phyloP scores from a whole-genome alignment of 495 filamentous ascomycete genomes.

The Umbilicaria muhlenbergii region DNA sequence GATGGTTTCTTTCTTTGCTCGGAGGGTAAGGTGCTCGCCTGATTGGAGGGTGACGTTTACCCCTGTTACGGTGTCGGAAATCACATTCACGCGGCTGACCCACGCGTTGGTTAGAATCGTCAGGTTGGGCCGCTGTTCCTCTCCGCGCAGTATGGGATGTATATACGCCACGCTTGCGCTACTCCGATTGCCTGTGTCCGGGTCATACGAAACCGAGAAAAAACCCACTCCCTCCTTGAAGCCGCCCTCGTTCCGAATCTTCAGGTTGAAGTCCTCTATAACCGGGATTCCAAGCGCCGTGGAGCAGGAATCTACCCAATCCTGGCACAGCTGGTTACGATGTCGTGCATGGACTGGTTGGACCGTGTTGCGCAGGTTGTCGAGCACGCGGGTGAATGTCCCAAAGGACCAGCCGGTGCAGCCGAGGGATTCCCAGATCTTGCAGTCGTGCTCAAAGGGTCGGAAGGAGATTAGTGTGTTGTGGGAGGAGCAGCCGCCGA shows the following conservation, averaged over 20 bases:
- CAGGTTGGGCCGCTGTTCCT: conserved; percentile 61
- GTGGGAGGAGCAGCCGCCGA: conserved; percentile 76
- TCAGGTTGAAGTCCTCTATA: conserved; percentile 65
- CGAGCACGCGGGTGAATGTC: conserved; percentile 57
- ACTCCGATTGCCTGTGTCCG: neutral
- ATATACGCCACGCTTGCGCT: conserved; percentile 77
- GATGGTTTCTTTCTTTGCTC: conserved; percentile 54
- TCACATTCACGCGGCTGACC: conserved; percentile 60
- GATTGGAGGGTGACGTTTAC: conserved; percentile 51
- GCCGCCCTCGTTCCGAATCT: conserved; percentile 50
- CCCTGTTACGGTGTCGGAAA: conserved; percentile 39
- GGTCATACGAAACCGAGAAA: neutral
- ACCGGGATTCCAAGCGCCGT: conserved; percentile 58
- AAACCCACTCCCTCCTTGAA: neutral
- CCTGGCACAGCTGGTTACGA: conserved; percentile 68
- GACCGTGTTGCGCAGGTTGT: conserved; percentile 62
- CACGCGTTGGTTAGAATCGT: conserved; percentile 67
- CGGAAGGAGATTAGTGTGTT: conserved; percentile 79
- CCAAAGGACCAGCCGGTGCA: conserved; percentile 67
- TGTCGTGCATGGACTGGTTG: conserved; percentile 65
- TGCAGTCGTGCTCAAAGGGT: conserved; percentile 65
- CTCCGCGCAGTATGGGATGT: conserved; percentile 63
- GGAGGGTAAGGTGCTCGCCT: conserved; percentile 41
- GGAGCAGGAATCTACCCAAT: conserved; percentile 65
- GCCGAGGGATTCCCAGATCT: conserved; percentile 55